These are phyloP conservation scores for Annulohypoxylon moriforme DNA, from an alignment of 495 filamentous ascomycete species.

Conservation along the genomic window DNA sequence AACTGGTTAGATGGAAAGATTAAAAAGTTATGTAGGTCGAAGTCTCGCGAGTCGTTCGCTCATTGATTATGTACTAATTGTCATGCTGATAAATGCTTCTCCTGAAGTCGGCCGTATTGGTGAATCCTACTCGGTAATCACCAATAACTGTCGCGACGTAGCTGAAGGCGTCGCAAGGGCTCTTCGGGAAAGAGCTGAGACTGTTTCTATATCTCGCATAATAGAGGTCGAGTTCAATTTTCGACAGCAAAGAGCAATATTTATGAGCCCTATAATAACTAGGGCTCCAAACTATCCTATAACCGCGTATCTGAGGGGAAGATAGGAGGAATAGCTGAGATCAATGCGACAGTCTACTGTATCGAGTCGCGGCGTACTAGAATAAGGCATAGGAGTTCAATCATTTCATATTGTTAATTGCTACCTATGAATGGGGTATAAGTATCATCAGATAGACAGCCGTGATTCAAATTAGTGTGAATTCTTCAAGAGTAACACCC, in stretches of 20 bases:
- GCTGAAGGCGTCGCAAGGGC: slow-evolving; percentile 1
- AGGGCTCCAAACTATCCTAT: not conserved
- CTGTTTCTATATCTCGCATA: not conserved
- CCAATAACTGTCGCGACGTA: slow-evolving; percentile 8
- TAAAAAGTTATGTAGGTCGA: not conserved
- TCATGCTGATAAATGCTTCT: not conserved
- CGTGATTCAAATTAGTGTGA: too few species aligned
- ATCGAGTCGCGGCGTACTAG: not conserved
- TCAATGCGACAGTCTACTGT: not conserved
- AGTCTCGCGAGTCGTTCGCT: not conserved
- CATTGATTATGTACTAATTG: not conserved
- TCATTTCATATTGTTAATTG: too few species aligned
- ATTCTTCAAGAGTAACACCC: too few species aligned
- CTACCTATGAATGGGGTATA: too few species aligned
- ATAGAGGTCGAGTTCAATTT: slow-evolving; percentile 2
- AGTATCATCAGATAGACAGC: too few species aligned
- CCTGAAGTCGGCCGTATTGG: not conserved
- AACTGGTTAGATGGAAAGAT: not conserved
- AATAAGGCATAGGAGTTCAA: too few species aligned
- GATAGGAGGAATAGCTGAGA: not conserved
- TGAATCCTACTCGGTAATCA: not conserved
- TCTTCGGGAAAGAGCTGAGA: not conserved
- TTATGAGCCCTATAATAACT: slow-evolving; percentile 4
- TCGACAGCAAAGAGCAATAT: slow-evolving; percentile 10
- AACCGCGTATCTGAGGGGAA: not conserved